Evolutionary conservation across 2,329 filamentous ascomycete species (phyloP), one percentile per base, ranked within the genome.

Genomic region (Erysiphe pisi): DNA sequence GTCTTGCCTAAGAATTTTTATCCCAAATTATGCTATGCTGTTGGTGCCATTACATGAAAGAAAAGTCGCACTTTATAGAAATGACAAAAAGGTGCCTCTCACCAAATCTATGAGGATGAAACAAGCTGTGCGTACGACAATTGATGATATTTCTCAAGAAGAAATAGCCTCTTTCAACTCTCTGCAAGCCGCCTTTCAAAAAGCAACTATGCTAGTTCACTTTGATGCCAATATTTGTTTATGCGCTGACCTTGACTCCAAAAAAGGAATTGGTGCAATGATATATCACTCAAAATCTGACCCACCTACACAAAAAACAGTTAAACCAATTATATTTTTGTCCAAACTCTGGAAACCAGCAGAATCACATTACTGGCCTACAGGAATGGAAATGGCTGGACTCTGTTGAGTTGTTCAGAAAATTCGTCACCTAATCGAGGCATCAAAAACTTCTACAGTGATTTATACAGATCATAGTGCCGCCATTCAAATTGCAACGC

Each of bases 271-370:
- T 22, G 40, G 43, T 28, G 70, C 70, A 22, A 74, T 25, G 28
- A 45, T 47, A 49, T 52, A 74, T 47, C 45, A 74, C 7, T 74
- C 45, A 52, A n/a, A 14, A 7, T 16, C n/a, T 8, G 43, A 49
- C 52, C 45, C 43, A 49, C 71, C 71, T 52, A 74, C 71, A 18
- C 43, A 74, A 74, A 74, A 74, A 49, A 28, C 45, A 56, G 71
- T 74, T 11, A 74, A 47, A 52, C 45, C 22, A 16, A 56, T 52
- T n/a, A 28, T 74, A 9, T 74, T 74, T 28, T 22, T 22, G 31
- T 18, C 36, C 20, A 20, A 28, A 20, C 43, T 73, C 7, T n/a
- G 12, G 36, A 73, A 73, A 20, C 20, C 1, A n/a, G 31, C 31
- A n/a, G 68, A 73, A 47, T 7, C 9, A 18, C 16, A 47, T 12